Conservation (phyloP, 805 yeast species). For the Citeromyces nyonsensis region DNA sequence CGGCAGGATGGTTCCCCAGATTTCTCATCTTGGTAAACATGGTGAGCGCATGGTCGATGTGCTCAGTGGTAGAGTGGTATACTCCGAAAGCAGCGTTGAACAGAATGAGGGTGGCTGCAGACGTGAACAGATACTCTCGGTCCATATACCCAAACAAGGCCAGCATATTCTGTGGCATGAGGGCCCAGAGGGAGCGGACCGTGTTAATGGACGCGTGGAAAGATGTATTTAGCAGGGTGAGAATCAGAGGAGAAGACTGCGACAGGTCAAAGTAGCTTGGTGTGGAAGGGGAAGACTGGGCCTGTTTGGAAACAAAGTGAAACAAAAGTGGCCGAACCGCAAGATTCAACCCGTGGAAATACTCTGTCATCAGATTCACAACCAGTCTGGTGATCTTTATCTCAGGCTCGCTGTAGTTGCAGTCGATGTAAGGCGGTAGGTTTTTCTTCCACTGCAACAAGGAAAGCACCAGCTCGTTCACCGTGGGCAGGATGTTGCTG, state of each 20-base stretch:
- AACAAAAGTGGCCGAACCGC: constrained; percentile 67
- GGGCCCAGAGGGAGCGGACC: constrained; percentile 57
- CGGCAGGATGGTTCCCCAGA: constrained; percentile 71
- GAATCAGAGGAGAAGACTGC: constrained; percentile 48
- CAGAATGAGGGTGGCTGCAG: constrained; percentile 57
- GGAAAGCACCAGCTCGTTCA: constrained; percentile 53
- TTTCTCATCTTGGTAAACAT: constrained; percentile 65
- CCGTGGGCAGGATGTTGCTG: constrained; percentile 59
- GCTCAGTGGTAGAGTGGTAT: constrained; percentile 58
- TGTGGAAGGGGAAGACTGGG: constrained; percentile 19
- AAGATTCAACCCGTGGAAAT: constrained; percentile 67
- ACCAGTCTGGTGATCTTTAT: constrained; percentile 47
- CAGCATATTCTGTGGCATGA: constrained; percentile 67
- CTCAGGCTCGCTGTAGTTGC: constrained; percentile 40
- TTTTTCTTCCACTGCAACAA: constrained; percentile 52
- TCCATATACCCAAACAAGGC: constrained; percentile 83
- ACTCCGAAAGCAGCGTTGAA: constrained; percentile 75
- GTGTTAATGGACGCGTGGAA: constrained; percentile 73
- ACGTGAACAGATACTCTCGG: constrained; percentile 64
- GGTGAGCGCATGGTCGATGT: constrained; percentile 55
- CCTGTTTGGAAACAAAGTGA: constrained; percentile 58
- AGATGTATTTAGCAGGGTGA: constrained; percentile 59
- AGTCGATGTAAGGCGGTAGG: constrained; percentile 47
- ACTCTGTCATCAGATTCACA: constrained; percentile 69
- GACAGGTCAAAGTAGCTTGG: constrained; percentile 45